These are phyloP conservation scores for Serendipita sp. DNA, from an alignment of 768 basidiomycete genomes.

Conservation along the genomic window DNA sequence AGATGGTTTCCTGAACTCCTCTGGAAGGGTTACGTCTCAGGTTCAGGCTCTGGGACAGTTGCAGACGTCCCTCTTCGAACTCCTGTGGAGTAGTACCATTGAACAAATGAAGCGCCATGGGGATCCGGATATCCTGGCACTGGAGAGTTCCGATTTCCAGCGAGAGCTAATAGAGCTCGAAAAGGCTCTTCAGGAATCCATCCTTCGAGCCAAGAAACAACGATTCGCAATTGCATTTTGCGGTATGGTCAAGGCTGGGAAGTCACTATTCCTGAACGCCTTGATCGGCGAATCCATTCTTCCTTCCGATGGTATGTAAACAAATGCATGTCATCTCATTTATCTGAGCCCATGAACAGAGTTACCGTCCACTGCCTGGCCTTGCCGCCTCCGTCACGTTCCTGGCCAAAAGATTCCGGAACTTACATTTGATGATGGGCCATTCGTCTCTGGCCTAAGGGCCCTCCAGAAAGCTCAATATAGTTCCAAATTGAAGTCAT, in stretches of 20 bases:
- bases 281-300: slow-evolving; percentile 2
- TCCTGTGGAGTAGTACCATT: background rate
- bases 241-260: slow-evolving; percentile 3
- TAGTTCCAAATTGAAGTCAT: background rate
- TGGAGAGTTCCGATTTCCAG: background rate
- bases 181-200: background rate
- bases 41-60: background rate
- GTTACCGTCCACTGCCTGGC: slow-evolving; percentile 2
- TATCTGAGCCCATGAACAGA: background rate
- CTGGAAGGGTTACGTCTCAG: background rate
- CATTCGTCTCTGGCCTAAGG: background rate
- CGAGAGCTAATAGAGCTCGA: background rate
- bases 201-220: background rate
- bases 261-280: background rate
- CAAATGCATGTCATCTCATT: background rate
- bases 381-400: background rate
- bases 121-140: background rate
- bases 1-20: background rate
- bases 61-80: background rate
- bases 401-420: background rate
- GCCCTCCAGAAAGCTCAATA: background rate
- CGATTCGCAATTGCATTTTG: slow-evolving; percentile 6
- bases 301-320: background rate
- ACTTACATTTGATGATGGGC: background rate
- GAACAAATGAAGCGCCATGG: background rate